These are phyloP conservation scores for Paramecium bursaria DNA, from an alignment of 73 alveolate species.

Conservation along the genomic window DNA sequence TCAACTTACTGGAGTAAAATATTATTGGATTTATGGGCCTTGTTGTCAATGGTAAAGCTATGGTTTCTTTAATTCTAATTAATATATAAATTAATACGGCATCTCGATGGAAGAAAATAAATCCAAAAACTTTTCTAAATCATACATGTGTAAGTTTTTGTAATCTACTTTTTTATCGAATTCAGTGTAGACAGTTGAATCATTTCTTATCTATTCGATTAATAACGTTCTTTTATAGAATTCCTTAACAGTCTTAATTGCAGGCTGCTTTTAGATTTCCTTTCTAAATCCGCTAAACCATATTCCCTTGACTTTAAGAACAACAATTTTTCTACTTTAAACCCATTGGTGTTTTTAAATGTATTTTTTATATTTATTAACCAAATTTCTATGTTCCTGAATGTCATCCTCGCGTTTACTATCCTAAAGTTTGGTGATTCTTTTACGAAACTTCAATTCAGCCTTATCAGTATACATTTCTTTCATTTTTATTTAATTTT, in stretches of 20 bases:
- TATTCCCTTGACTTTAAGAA: constrained; percentile 1
- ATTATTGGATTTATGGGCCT: too few relatives aligned
- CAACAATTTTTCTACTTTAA: constrained; percentile 1
- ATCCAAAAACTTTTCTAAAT: too few relatives aligned
- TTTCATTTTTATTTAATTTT: background rate
- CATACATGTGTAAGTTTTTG: too few relatives aligned
- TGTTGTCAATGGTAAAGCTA: too few relatives aligned
- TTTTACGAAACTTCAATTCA: background rate
- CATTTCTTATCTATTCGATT: background rate
- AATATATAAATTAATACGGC: too few relatives aligned
- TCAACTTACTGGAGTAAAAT: too few relatives aligned
- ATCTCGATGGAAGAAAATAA: too few relatives aligned
- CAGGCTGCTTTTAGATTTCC: background rate
- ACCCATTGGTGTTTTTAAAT: constrained; percentile 31
- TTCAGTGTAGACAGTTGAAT: constrained; percentile 9
- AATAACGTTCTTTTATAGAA: background rate
- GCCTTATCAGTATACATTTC: constrained; percentile 12
- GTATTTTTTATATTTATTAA: background rate
- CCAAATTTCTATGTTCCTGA: constrained; percentile 1
- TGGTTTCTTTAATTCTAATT: too few relatives aligned
- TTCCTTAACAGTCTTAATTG: background rate
- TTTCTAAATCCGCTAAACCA: constrained; percentile 43
- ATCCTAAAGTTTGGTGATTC: background rate
- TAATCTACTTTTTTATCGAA: constrained; percentile 4
- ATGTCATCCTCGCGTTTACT: background rate